Percentiles rank a stretch among this genome's conserved stretches.
Conservation (phyloP, 1,284 basidiomycete species). For the Mycena citricolor region DNA sequence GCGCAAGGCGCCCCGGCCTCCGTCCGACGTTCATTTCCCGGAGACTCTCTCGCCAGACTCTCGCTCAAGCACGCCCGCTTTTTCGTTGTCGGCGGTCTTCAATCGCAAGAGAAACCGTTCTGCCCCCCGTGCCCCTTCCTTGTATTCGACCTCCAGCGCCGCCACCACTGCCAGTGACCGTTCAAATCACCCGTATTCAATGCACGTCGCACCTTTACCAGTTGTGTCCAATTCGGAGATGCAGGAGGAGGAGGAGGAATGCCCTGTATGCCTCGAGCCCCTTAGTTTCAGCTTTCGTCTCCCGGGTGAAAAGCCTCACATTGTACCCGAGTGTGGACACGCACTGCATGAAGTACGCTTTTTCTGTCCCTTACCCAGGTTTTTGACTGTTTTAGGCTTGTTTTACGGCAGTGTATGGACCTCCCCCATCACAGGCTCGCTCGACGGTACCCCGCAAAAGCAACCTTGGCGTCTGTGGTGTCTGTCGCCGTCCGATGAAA, state of each 20-base stretch:
- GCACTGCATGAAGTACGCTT: slow-evolving; percentile 84
- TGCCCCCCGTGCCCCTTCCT: slow-evolving; percentile 25
- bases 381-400: slow-evolving; percentile 66
- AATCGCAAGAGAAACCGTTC: slow-evolving; percentile 27
- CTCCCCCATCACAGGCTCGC: slow-evolving; percentile 63
- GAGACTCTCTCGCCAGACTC: not conserved
- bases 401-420: slow-evolving; percentile 94
- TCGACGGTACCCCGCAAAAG: slow-evolving; percentile 62
- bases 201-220: slow-evolving; percentile 53
- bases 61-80: slow-evolving; percentile 1
- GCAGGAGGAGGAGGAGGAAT: slow-evolving; percentile 72
- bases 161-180: slow-evolving; percentile 34
- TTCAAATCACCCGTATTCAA: slow-evolving; percentile 48
- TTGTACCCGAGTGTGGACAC: slow-evolving; percentile 97
- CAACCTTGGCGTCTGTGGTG: slow-evolving; percentile 92
- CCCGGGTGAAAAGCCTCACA: slow-evolving; percentile 94
- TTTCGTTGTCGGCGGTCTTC: slow-evolving; percentile 20
- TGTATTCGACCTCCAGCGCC: slow-evolving; percentile 35
- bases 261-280: slow-evolving; percentile 89
- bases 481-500: slow-evolving; percentile 94
- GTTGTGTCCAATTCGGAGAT: slow-evolving; percentile 20
- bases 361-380: slow-evolving; percentile 11
- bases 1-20: slow-evolving; percentile 6
- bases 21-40: no score
- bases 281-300: slow-evolving; percentile 85